Evolutionary conservation across 768 basidiomycete species (phyloP), one percentile per base, ranked within the genome.

Genomic region (Boletus speciosus): DNA sequence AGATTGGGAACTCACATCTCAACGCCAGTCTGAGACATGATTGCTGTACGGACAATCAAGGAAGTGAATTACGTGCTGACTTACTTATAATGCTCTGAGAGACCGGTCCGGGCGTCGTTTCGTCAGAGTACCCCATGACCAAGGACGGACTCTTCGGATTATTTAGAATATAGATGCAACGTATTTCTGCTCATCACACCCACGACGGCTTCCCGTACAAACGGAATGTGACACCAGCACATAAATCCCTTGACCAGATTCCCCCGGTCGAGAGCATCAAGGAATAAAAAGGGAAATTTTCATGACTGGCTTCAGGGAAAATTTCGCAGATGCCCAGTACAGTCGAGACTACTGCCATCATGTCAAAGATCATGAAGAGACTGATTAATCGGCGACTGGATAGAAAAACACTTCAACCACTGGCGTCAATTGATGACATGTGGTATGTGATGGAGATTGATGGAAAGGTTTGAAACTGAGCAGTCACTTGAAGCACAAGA

Each of bases 11-110:
- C 77, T 41, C 52, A 84, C 84, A 86, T 85, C 68, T 84, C 75
- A 57, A 88, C 84, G 58, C 75, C 78, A 47, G 19, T 19, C 19
- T 19, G 19, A 19, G 79, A 77, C 83, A 84, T 85, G 59, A 61
- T 62, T 55, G 56, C 51, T n/a, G 52, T 27, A 34, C 36, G 14
- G 37, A 51, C 43, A 25, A 40, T 46, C 14, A 16, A 48, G 42
- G 15, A 16, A 37, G 38, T 23, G 27, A 15, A 19, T 29, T 10
- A 35, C 41, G 36, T 32, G 40, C 6, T 39, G 54, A 12, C 29
- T 34, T 48, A 47, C 67, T 67, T 65, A 60, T 60, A 58, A 43
- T 51, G 21, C 5, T 16, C 15, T 27, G 25, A 27, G 25, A 40
- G 23, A 35, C 42, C 61, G 57, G 55, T 27, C 58, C 55, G 64